A percentile compares a stretch with the other conserved stretches of the same genome.
Evolutionary conservation across 2,329 filamentous ascomycete genomes (phyloP).

Genomic region (Sphaerulina populicola): DNA sequence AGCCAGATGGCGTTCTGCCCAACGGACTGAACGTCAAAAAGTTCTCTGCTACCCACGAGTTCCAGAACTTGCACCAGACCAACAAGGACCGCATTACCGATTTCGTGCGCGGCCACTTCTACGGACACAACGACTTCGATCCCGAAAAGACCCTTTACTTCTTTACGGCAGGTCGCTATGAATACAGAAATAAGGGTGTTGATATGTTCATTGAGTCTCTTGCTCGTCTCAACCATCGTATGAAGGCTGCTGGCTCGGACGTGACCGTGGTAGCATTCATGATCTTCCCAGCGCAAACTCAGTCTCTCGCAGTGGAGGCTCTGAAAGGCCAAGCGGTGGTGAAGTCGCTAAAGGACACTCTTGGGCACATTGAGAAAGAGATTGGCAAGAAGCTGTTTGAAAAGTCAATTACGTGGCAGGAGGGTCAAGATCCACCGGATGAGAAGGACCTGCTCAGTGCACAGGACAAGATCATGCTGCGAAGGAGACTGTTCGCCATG

Average conservation of each 20-base stretch:
- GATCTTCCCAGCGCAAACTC: conserved; percentile 96
- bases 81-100: conserved; percentile 97
- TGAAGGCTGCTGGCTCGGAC: conserved; percentile 78
- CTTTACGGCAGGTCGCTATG: conserved; percentile 94
- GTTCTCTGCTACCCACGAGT: conserved; percentile 96
- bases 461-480: conserved; percentile 85
- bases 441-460: conserved; percentile 92
- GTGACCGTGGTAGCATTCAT: conserved; percentile 95
- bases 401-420: conserved; percentile 88
- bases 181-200: conserved; percentile 96
- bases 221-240: conserved; percentile 83
- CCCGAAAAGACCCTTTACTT: conserved; percentile 95
- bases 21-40: conserved; percentile 98
- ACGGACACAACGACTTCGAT: conserved; percentile 95
- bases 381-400: conserved; percentile 93
- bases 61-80: conserved; percentile 94
- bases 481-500: conserved; percentile 90
- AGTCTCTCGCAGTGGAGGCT: conserved; percentile 88
- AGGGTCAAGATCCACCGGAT: conserved; percentile 85
- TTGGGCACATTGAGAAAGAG: conserved; percentile 83
- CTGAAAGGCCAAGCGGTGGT: conserved; percentile 95
- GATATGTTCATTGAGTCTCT: conserved; percentile 99
- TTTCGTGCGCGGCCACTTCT: conserved; percentile 96
- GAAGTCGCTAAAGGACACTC: conserved; percentile 87
- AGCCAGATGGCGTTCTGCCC: conserved; percentile 90